Conservation (phyloP, 148 eudicot genomes). For the Rhododendron mucronatum region DNA sequence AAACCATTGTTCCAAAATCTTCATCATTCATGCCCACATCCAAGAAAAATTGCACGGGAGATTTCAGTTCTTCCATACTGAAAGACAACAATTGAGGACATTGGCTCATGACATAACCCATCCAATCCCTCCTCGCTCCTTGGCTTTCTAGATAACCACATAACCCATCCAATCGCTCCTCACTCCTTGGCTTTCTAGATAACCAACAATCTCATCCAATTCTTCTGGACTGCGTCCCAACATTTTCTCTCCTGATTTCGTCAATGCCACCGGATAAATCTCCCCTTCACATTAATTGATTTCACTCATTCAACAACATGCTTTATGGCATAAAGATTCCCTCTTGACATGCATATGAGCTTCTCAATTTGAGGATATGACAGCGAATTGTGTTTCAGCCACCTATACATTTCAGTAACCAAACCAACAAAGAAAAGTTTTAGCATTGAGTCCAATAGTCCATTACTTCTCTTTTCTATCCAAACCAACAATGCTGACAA, state of each 20-base stretch:
- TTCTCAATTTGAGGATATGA: constrained; percentile 86
- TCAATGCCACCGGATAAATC: constrained; percentile 59
- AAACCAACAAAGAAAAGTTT: background rate
- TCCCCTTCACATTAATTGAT: constrained; percentile 65
- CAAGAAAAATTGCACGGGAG: constrained; percentile 57
- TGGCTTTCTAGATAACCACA: constrained; percentile 57
- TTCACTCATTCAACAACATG: constrained; percentile 63
- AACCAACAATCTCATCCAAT: constrained; percentile 61
- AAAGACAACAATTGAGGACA: constrained; percentile 77
- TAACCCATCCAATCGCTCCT: constrained; percentile 89
- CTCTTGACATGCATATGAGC: constrained; percentile 70
- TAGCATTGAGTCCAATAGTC: background rate
- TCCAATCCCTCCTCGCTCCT: constrained; percentile 83
- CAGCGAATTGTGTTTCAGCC: constrained; percentile 82
- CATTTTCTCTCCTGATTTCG: constrained; percentile 56
- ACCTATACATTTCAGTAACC: constrained; percentile 45
- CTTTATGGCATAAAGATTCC: constrained; percentile 52
- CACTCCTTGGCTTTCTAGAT: constrained; percentile 73
- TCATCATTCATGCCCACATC: constrained; percentile 85
- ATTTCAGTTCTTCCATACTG: constrained; percentile 67
- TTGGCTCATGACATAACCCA: constrained; percentile 75
- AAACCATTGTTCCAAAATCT: constrained; percentile 97
- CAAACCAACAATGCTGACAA: background rate
- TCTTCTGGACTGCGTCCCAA: constrained; percentile 52
- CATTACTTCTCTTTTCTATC: background rate